Conservation (phyloP, 148 eudicot species). For the Rhododendron williamsianum region DNA sequence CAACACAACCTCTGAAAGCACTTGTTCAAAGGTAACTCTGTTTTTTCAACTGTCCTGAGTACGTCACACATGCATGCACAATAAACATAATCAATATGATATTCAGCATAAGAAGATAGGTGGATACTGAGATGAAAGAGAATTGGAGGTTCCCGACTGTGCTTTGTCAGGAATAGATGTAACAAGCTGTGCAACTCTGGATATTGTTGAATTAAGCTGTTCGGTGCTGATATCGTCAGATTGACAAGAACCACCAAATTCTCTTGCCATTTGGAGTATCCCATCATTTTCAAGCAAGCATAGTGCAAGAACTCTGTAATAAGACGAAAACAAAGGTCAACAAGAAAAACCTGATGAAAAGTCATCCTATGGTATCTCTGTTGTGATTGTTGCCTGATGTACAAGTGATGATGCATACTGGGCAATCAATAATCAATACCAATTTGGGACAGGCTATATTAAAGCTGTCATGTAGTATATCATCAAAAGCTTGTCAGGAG, state of each 20-base stretch:
- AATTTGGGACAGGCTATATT: neutral
- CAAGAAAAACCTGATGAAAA: neutral
- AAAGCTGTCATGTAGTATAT: neutral
- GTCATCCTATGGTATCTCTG: neutral
- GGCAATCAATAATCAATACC: neutral
- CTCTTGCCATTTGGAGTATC: slow-evolving; percentile 51
- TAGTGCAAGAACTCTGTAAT: slow-evolving; percentile 62
- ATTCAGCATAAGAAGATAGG: neutral
- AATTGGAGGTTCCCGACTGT: slow-evolving; percentile 49
- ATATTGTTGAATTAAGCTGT: slow-evolving; percentile 31
- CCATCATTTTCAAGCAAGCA: slow-evolving; percentile 72
- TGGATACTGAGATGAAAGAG: slow-evolving; percentile 95
- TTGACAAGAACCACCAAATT: slow-evolving; percentile 36
- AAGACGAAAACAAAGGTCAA: neutral
- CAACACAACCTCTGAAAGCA: neutral
- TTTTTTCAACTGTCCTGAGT: neutral
- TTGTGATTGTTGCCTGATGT: neutral
- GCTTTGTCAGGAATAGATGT: slow-evolving; percentile 91
- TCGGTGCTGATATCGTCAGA: slow-evolving; percentile 28
- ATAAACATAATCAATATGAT: neutral
- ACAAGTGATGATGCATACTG: neutral
- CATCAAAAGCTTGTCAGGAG: neutral
- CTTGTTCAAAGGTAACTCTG: neutral
- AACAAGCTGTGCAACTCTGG: slow-evolving; percentile 69
- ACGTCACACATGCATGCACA: neutral